phyloP scores from a whole-genome alignment of 441 rosid genomes.

The Syzygium malaccense region DNA sequence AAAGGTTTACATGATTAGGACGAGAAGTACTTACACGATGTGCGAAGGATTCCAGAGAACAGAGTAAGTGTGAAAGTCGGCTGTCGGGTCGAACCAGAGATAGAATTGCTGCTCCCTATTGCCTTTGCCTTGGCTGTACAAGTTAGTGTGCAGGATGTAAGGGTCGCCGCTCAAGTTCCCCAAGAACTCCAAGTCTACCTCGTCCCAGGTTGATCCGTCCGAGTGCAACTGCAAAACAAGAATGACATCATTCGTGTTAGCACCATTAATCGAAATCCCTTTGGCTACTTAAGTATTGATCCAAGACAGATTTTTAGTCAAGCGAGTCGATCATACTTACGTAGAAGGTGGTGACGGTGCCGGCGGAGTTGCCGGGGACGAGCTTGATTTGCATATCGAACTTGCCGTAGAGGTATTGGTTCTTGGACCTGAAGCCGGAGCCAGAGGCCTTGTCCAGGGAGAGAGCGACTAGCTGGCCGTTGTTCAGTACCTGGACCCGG shows the following conservation, averaged over 20 bases:
- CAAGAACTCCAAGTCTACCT: slow-evolving; percentile 1
- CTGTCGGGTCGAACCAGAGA: slow-evolving; percentile 1
- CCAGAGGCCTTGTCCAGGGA: not conserved
- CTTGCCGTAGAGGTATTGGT: not conserved
- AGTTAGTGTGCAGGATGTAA: not conserved
- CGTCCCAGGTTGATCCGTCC: slow-evolving; percentile 1
- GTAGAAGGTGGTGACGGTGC: not conserved
- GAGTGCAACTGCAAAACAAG: not conserved
- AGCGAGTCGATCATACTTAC: not conserved
- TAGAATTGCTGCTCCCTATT: not conserved
- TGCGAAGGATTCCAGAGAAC: not conserved
- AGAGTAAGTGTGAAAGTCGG: not conserved
- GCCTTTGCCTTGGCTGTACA: slow-evolving; percentile 1
- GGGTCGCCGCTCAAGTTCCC: not conserved
- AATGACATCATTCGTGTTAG: not conserved
- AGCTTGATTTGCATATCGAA: not conserved
- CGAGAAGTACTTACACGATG: not conserved
- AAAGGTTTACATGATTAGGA: not conserved
- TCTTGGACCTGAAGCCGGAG: not conserved
- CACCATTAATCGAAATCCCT: not conserved
- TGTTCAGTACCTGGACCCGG: not conserved
- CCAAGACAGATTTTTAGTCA: not conserved
- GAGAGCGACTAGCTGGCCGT: not conserved
- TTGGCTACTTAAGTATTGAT: not conserved
- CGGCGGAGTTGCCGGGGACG: not conserved